Evolutionary conservation across 208 protist species (phyloP).

Genomic region (Leishmania braziliensis): DNA sequence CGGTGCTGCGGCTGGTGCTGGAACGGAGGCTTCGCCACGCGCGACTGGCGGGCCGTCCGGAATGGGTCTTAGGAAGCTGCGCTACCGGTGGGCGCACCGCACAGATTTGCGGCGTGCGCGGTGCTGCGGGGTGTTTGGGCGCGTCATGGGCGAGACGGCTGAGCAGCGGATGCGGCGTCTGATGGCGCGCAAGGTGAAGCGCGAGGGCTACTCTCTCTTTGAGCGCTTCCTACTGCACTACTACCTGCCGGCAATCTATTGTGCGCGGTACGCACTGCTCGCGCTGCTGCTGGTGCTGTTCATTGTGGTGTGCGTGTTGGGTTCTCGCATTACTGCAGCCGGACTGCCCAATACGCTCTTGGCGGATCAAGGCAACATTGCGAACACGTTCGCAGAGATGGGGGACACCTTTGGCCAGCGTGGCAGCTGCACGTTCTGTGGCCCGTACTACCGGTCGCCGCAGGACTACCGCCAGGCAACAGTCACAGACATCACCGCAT

Average conservation of each 20-base stretch:
- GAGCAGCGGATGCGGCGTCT: constrained; percentile 41
- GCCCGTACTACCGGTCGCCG: constrained; percentile 37
- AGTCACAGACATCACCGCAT: constrained; percentile 13
- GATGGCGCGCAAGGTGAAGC: constrained; percentile 34
- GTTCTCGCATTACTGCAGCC: constrained; percentile 26
- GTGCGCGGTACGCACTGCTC: constrained; percentile 27
- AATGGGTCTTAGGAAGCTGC: constrained; percentile 36
- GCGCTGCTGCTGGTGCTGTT: constrained; percentile 30
- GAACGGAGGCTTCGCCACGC: background rate
- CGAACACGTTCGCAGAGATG: constrained; percentile 25
- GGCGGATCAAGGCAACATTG: constrained; percentile 7
- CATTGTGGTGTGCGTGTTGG: constrained; percentile 29
- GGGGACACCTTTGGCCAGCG: constrained; percentile 40
- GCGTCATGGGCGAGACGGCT: constrained; percentile 27
- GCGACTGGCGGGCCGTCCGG: constrained; percentile 30
- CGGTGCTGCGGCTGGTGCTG: constrained; percentile 1
- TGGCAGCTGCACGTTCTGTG: constrained; percentile 50
- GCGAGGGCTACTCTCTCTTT: constrained; percentile 46
- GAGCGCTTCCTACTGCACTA: constrained; percentile 38
- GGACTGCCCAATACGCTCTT: constrained; percentile 39
- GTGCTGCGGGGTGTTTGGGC: constrained; percentile 41
- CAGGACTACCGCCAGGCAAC: constrained; percentile 20
- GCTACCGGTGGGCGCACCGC: constrained; percentile 35
- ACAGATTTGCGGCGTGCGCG: constrained; percentile 7
- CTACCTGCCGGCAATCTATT: constrained; percentile 28